Conservation (phyloP, 768 basidiomycete species). For the Crepidotus variabilis region DNA sequence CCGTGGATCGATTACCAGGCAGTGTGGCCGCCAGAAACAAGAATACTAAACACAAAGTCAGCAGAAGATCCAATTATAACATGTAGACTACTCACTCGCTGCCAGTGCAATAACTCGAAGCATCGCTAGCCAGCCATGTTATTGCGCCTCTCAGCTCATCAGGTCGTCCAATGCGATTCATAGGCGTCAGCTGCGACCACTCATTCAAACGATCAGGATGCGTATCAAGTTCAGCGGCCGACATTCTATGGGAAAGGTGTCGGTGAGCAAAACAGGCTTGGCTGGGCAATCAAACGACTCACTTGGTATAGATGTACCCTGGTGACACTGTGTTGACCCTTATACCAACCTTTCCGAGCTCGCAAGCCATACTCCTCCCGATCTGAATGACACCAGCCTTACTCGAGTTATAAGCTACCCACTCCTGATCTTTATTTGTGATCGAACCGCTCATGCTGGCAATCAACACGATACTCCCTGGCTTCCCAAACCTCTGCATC, state of each 20-base stretch:
- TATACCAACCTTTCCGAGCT: constrained; percentile 62
- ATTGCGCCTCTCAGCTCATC: constrained; percentile 74
- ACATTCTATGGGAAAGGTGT: constrained; percentile 48
- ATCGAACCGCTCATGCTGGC: constrained; percentile 70
- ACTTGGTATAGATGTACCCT: constrained; percentile 73
- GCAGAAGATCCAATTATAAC: neutral
- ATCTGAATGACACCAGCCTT: constrained; percentile 80
- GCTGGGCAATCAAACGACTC: constrained; percentile 14
- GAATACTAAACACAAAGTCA: neutral
- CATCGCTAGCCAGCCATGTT: constrained; percentile 71
- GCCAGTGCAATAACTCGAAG: constrained; percentile 75
- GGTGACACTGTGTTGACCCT: constrained; percentile 77
- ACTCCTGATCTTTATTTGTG: constrained; percentile 72
- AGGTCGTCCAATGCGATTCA: constrained; percentile 65
- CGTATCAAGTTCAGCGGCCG: constrained; percentile 63
- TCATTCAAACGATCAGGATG: constrained; percentile 60
- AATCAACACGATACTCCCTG: constrained; percentile 63
- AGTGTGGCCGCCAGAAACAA: neutral
- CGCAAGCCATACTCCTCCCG: constrained; percentile 80
- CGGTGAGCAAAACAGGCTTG: too few species aligned
- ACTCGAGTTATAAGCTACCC: constrained; percentile 75
- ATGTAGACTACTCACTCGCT: constrained; percentile 60
- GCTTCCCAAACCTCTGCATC: constrained; percentile 49
- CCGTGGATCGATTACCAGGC: neutral
- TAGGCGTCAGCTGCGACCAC: constrained; percentile 68